Evolutionary conservation across 306 rosid species (phyloP).

Genomic region (Prunus mume): DNA sequence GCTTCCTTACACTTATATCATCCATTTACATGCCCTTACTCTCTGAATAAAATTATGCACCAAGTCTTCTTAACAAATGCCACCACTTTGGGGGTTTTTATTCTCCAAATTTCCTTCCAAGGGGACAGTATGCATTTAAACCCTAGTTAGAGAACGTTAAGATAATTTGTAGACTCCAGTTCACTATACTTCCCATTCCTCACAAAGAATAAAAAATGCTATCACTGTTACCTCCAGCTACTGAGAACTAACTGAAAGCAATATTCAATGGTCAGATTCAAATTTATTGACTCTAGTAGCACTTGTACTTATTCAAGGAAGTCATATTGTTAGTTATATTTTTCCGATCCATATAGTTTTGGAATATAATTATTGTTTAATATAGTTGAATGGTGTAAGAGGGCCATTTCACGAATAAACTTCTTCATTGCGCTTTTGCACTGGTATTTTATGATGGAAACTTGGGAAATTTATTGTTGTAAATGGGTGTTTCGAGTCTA

Average conservation of each 20-base stretch:
- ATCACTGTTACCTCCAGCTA: neutral
- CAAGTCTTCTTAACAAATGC: neutral
- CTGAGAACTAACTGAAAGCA: too few relatives aligned
- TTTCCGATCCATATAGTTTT: neutral
- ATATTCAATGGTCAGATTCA: neutral
- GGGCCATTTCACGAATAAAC: neutral
- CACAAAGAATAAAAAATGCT: neutral
- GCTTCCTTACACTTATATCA: neutral
- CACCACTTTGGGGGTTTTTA: neutral
- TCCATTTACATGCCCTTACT: neutral
- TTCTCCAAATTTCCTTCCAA: neutral
- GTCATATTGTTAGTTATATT: neutral
- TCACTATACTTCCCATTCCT: neutral
- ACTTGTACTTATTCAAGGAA: neutral
- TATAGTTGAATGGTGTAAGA: neutral
- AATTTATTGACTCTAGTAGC: neutral
- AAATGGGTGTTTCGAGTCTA: neutral
- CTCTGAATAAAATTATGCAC: neutral
- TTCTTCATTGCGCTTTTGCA: neutral
- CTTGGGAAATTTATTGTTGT: constrained; percentile 12
- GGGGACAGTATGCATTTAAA: neutral
- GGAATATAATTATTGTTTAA: neutral
- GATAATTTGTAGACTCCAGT: neutral
- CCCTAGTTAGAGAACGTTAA: neutral
- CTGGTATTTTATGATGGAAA: neutral